Base-by-base conservation (phyloP, 176 grass and related monocot genomes). In the Hsuehochloa calcarea region DNA sequence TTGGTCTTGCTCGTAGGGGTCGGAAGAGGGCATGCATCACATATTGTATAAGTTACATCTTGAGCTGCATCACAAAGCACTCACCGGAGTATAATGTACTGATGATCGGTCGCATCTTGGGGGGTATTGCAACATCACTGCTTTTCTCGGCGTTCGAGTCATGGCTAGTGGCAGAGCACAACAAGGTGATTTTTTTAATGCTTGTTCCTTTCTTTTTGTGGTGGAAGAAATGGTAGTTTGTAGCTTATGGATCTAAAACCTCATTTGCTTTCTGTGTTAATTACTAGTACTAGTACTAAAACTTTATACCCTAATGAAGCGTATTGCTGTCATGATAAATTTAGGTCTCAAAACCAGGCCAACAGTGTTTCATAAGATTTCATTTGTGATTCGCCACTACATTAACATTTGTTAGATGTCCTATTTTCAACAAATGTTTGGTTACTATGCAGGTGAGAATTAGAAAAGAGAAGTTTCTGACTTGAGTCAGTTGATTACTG, bases 121-220 rank as follows among this genome's bases (percentile, higher is more conserved):
- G 87, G 35, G 90, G 90, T 43, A 86, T 92, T 31, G 67, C 90
- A 65, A 92, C 90, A 31, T 89, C 90, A 44, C 83, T 92, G 69
- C 90, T 92, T 45, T 89, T 92, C 71, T 92, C 90, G 15, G 86
- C 90, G 15, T 92, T 92, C 65, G 90, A 92, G 58, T 92, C 87
- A 26, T 92, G 90, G 90, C 90, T 92, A 70, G 90, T 92, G 55
- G 90, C 90, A 34, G 90, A 92, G 55, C 90, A 92, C 72, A 89
- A 86, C 72, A 92, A 92, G 90, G 90, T 92, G 80, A 75, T 77
- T 17, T 66, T 34, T 34, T 34, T 34, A 2, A 34, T 3, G 31
- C 31, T 66, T 63, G 31, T 54, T 37, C 25, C 8, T 59, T 56
- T 40, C 17, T 25, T 56, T 20, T 56, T 56, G 4, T 4, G 15